Percentiles rank a stretch among this genome's conserved stretches.
Conservation (phyloP, 208 protist genomes). For the Spironucleus salmonicida region DNA sequence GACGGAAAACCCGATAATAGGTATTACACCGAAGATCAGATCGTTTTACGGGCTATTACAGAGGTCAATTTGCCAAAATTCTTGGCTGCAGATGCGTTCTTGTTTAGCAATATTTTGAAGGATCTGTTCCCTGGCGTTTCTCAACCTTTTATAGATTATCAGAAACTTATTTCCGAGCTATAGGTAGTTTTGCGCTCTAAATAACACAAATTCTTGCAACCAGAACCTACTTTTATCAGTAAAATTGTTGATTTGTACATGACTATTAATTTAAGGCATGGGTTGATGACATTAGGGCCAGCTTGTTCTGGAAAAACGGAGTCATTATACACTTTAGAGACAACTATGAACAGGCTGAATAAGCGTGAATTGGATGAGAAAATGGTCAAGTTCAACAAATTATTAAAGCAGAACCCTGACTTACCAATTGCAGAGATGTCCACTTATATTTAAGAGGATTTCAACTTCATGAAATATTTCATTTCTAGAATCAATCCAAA, state of each 20-base stretch:
- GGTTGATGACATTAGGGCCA: slow-evolving; percentile 19
- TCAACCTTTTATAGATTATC: slow-evolving; percentile 1
- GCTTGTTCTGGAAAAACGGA: slow-evolving; percentile 14
- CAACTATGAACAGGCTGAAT: slow-evolving; percentile 7
- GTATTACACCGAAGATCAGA: slow-evolving; percentile 20
- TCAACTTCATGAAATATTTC: slow-evolving; percentile 30
- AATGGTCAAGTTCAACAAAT: background rate
- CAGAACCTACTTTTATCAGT: background rate
- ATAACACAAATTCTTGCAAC: background rate
- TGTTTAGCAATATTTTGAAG: slow-evolving; percentile 46
- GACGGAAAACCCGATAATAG: background rate
- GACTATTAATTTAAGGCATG: slow-evolving; percentile 21
- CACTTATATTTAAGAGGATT: background rate
- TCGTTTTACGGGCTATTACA: slow-evolving; percentile 17
- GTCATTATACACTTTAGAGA: background rate
- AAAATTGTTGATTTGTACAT: slow-evolving; percentile 30
- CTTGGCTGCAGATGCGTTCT: slow-evolving; percentile 42
- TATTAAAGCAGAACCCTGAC: background rate
- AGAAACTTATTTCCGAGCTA: background rate
- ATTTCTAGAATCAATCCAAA: slow-evolving; percentile 44
- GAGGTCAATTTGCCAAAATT: slow-evolving; percentile 52
- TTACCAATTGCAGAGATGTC: background rate
- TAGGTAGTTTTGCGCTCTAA: background rate
- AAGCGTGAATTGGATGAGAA: background rate
- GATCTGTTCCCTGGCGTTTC: slow-evolving; percentile 49